Evolutionary conservation across 352 stramenopile species (phyloP).

Genomic region (Pythium oligandrum): DNA sequence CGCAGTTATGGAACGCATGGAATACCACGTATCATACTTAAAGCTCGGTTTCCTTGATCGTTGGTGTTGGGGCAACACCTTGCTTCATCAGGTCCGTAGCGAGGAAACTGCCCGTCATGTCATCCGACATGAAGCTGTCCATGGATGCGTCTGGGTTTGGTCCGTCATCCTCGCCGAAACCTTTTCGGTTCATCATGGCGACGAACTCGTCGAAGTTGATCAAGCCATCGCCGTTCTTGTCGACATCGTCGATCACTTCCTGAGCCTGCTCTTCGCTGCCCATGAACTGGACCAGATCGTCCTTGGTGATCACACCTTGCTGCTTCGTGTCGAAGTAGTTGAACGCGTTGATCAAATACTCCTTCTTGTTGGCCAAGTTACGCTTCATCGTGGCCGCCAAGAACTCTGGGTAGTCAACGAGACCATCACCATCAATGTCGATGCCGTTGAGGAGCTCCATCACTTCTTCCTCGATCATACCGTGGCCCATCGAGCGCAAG

Average conservation of each 20-base stretch:
- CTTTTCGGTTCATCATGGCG: constrained; percentile 86
- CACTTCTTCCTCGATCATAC: constrained; percentile 88
- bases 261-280: constrained; percentile 88
- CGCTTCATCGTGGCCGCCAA: constrained; percentile 90
- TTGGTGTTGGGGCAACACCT: constrained; percentile 13
- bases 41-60: constrained; percentile 75
- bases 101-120: constrained; percentile 46
- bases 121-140: constrained; percentile 38
- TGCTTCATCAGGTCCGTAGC: constrained; percentile 17
- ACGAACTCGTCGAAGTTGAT: constrained; percentile 94
- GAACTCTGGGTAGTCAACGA: constrained; percentile 90
- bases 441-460: constrained; percentile 85
- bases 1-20: background rate
- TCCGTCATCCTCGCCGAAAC: constrained; percentile 67
- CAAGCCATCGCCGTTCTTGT: constrained; percentile 85
- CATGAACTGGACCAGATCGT: constrained; percentile 90
- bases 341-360: constrained; percentile 87
- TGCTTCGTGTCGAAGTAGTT: constrained; percentile 90
- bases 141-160: constrained; percentile 18
- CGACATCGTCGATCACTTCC: constrained; percentile 91
- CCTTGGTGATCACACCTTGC: constrained; percentile 81
- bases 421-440: constrained; percentile 86
- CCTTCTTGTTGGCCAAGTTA: constrained; percentile 80
- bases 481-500: constrained; percentile 74
- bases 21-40: constrained; percentile 20